Base-by-base conservation (phyloP, 2,329 filamentous ascomycete species). In the Colletotrichum coccodes region DNA sequence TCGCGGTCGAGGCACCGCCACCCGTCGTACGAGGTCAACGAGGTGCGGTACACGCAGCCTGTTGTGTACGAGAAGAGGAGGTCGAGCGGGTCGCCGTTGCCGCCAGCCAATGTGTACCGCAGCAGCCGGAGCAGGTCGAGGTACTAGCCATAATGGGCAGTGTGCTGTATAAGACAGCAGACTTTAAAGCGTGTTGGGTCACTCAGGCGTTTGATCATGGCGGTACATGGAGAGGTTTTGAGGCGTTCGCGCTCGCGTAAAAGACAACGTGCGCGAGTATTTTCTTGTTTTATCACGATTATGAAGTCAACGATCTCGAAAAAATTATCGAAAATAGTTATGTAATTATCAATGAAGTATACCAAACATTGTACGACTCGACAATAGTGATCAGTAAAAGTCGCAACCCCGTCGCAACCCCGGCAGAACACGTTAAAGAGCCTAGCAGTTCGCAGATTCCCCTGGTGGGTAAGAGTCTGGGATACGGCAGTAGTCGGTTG, bases 1-100 rank as follows among this genome's bases (percentile, higher is more conserved):
- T 67, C 67, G 14, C 57, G 57, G 26, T 70, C 68, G 28, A 42
- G 32, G 2, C 50, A 57, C 30, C 42, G 49, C 6, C 50, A 44
- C 14, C 68, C 68, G 14, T 69, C 68, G 23, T 60, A 64, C 38
- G 58, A 58, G 21, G 44, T 68, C 47, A 50, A 70, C 30, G 64
- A 70, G 60, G 54, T 70, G 8, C 64, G 68, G 3, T 70, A 70
- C 49, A n/a, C 68, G n/a, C 54, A 64, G 53, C 65, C 65, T 8
- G 64, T 68, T 6, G 52, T 60, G 34, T 60, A 64, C 30, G 60
- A 70, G 49, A 69, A 60, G 60, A 68, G 64, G 34, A 36, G 66
- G 54, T 9, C 50, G 5, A 66, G 66, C 61, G 49, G 40, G 6
- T 60, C 62, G 28, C 66, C 66, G 18, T 53, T 50, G 34, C 47